Base-by-base conservation (phyloP, 2,329 filamentous ascomycete genomes). In the Colletotrichum tropicicola region DNA sequence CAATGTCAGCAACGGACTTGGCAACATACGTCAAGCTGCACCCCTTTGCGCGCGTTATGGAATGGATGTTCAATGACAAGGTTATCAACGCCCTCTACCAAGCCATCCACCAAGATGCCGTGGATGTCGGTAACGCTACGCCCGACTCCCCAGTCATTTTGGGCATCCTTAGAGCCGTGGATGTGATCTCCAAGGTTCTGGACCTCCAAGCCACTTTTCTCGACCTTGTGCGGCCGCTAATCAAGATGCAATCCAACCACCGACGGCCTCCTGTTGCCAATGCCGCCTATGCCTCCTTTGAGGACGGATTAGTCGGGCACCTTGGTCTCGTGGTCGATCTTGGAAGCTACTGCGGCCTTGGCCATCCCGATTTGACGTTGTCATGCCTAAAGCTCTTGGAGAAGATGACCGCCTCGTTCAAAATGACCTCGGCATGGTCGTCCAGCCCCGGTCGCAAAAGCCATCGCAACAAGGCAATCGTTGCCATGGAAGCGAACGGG, bases 31-130 rank as follows among this genome's bases (percentile, higher is more conserved):
- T 96, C 63, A 88, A 89, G 23, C 86, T 97, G 56, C 97, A 99
- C 78, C 95, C 97, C 0, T 99, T 98, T 73, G 90, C 92, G 3
- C 89, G 97, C 64, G 91, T 97, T 15, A 98, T 98, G 92, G 96
- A 99, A 74, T 98, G 96, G 94, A 88, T 99, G 78, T 97, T 97
- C 78, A 98, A 97, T 74, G 93, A 97, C 72, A 93, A 91, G 68
- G 92, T 98, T 21, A 88, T 97, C 71, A 87, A 87, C 68, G 88
- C 91, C 13, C 80, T 99, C 2, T 95, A 98, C 76, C 85, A 88
- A 60, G 88, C 91, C 10, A 88, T 96, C 28, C 92, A 95, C 70
- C 91, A 97, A 74, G 88, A 95, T 69, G 80, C 91, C 15, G 82
- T 85, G 7, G 89, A 92, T 63, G 86, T 98, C 41, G 88, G 92